phyloP scores from a whole-genome alignment of 768 basidiomycete genomes.

The Cyclocybe aegerita region DNA sequence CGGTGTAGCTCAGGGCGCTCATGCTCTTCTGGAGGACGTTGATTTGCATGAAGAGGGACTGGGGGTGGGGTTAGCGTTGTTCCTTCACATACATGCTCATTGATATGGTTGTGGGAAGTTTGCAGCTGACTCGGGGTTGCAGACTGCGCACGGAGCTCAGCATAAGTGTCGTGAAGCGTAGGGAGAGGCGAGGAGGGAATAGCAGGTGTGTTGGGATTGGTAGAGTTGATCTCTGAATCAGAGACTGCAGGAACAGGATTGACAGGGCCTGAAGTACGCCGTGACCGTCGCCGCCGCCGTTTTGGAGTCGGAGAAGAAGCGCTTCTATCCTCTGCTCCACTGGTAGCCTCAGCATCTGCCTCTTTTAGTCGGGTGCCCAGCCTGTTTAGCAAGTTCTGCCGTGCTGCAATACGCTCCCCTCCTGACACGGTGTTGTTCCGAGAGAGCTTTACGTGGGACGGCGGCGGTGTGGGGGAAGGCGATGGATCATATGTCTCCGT shows the following conservation, averaged over 20 bases:
- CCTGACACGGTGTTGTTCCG: constrained; percentile 85
- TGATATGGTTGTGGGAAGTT: constrained; percentile 30
- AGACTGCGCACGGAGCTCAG: constrained; percentile 41
- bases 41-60: constrained; percentile 14
- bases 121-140: constrained; percentile 41
- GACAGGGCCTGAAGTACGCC: constrained; percentile 42
- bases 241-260: constrained; percentile 48
- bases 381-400: constrained; percentile 64
- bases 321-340: constrained; percentile 55
- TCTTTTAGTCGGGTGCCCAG: constrained; percentile 63
- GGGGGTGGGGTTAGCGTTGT: constrained; percentile 9
- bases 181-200: constrained; percentile 54
- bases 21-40: constrained; percentile 21
- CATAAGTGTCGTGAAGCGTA: constrained; percentile 33
- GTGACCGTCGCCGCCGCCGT: constrained; percentile 58
- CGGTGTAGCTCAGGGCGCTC: constrained; percentile 42
- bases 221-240: constrained; percentile 47
- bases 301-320: constrained; percentile 49
- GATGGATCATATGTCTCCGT: constrained; percentile 63
- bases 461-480: constrained; percentile 55
- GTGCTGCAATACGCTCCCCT: constrained; percentile 73
- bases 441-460: constrained; percentile 39
- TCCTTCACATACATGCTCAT: constrained; percentile 24
- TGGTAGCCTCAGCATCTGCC: constrained; percentile 61
- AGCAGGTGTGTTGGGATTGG: constrained; percentile 61